phyloP scores from a whole-genome alignment of 2,329 filamentous ascomycete species.

The Epichloe uncinata region DNA sequence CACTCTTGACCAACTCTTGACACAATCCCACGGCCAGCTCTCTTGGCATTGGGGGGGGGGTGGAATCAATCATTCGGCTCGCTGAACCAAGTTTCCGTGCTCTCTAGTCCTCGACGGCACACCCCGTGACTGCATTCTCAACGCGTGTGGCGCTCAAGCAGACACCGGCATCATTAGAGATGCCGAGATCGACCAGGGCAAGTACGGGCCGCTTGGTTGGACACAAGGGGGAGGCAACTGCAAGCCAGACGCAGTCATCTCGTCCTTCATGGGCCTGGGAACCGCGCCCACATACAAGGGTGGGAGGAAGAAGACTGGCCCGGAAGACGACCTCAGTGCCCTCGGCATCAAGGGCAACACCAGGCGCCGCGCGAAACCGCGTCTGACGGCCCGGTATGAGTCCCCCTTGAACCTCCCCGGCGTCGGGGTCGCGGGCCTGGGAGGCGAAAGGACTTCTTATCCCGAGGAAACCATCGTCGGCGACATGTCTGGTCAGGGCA shows the following conservation, averaged over 20 bases:
- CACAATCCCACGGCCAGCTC: not conserved
- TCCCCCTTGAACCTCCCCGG: not conserved
- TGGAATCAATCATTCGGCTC: not conserved
- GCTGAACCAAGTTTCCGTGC: not conserved
- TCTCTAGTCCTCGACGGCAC: conserved; percentile 3
- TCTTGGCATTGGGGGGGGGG: not conserved
- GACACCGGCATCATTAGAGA: conserved; percentile 4
- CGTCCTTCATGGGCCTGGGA: not conserved
- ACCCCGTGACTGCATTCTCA: conserved; percentile 3
- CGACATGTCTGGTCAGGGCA: not conserved
- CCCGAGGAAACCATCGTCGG: not conserved
- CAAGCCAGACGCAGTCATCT: conserved; percentile 2
- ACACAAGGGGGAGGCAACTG: conserved; percentile 4
- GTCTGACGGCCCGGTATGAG: not conserved
- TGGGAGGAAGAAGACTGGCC: not conserved
- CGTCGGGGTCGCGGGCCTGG: not conserved
- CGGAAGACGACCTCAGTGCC: not conserved
- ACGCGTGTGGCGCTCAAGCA: conserved; percentile 4
- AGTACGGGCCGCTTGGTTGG: conserved; percentile 3
- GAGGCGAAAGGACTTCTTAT: conserved; percentile 1
- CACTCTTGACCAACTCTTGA: too few species aligned
- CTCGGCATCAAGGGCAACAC: not conserved
- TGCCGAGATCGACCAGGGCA: not conserved
- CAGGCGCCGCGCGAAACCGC: not conserved
- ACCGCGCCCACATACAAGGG: not conserved